A percentile compares a stretch with the other conserved stretches of the same genome.
phyloP scores from a whole-genome alignment of 495 filamentous ascomycete species.

The Haplographium delicatum region DNA sequence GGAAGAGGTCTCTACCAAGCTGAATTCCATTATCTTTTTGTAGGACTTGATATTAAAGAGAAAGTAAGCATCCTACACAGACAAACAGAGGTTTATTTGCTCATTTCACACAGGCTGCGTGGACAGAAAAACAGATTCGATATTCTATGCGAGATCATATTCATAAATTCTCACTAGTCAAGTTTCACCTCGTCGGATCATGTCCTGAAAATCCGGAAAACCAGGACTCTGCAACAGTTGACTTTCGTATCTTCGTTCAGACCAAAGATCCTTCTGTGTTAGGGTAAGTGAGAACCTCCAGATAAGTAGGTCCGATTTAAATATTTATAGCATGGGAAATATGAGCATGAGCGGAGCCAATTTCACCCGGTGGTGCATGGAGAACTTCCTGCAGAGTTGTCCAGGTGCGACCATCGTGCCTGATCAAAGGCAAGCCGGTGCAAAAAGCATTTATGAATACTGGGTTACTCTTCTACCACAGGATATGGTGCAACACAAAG shows the following conservation, averaged over 20 bases:
- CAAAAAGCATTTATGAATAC: conserved; percentile 30
- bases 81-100: no score
- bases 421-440: conserved; percentile 27
- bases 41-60: conserved; percentile 25
- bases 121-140: no score
- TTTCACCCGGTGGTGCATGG: conserved; percentile 27
- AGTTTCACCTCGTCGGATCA: conserved; percentile 19
- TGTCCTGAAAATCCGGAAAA: conserved; percentile 26
- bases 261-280: conserved; percentile 9
- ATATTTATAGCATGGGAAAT: no score
- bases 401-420: conserved; percentile 28
- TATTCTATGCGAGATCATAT: not conserved
- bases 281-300: no score
- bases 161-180: not conserved
- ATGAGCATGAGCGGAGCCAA: no score
- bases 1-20: conserved; percentile 7
- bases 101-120: conserved; percentile 18
- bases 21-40: conserved; percentile 14
- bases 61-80: conserved; percentile 11
- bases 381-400: conserved; percentile 30
- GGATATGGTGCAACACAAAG: conserved; percentile 24
- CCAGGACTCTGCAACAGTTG: conserved; percentile 33
- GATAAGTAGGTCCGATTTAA: no score
- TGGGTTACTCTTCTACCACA: conserved; percentile 32
- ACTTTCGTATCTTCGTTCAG: conserved; percentile 33